A percentile compares a stretch with the other conserved stretches of the same genome.
These are phyloP conservation scores for Limonium bicolor DNA, from an alignment of 148 eudicot genomes.

Conservation along the genomic window DNA sequence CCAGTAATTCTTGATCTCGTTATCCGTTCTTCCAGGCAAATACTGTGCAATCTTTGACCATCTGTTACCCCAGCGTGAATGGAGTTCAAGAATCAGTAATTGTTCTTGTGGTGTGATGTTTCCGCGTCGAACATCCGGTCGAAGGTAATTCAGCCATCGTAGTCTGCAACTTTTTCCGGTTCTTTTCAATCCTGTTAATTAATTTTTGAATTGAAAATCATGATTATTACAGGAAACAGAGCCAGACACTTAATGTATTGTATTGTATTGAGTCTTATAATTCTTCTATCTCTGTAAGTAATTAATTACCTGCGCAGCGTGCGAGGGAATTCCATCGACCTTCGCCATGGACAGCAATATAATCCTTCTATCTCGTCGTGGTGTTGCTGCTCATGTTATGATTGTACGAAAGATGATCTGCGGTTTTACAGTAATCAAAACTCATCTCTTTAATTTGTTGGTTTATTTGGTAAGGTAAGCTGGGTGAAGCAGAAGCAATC, in stretches of 20 bases:
- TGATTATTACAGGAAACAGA: too few relatives aligned
- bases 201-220: too few relatives aligned
- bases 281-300: too few relatives aligned
- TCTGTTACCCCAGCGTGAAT: slow-evolving; percentile 76
- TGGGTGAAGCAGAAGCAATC: too few relatives aligned
- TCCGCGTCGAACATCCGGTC: slow-evolving; percentile 95
- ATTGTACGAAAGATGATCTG: too few relatives aligned
- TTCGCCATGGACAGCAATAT: slow-evolving; percentile 62
- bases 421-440: too few relatives aligned
- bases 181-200: slow-evolving; percentile 69
- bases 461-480: too few relatives aligned
- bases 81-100: slow-evolving; percentile 91
- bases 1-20: slow-evolving; percentile 1
- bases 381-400: too few relatives aligned
- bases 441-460: too few relatives aligned
- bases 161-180: slow-evolving; percentile 94
- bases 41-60: slow-evolving; percentile 1
- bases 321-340: slow-evolving; percentile 95
- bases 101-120: slow-evolving; percentile 92
- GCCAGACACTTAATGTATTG: too few relatives aligned
- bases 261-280: too few relatives aligned
- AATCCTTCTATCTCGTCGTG: too few relatives aligned
- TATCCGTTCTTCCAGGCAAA: slow-evolving; percentile 1
- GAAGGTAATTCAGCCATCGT: slow-evolving; percentile 86
- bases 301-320: slow-evolving; percentile 66